Percentiles rank a stretch among this genome's conserved stretches.
Evolutionary conservation across 139 green algal species (phyloP).

Genomic region (Chlorella sp.): DNA sequence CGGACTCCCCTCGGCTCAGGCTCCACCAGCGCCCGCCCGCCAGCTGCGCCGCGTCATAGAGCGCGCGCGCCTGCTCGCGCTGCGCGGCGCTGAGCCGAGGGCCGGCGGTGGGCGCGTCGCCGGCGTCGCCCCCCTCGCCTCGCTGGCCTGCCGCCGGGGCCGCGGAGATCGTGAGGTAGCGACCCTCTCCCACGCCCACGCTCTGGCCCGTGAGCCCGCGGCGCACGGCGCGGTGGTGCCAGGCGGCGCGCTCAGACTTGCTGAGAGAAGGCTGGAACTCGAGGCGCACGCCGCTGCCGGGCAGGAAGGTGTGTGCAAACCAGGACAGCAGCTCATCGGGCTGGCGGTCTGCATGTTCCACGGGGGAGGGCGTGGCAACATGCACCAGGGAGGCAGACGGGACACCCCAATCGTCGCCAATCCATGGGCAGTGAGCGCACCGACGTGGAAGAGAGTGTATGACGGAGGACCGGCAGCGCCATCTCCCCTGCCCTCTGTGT

Average conservation of each 20-base stretch:
- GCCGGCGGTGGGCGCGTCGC: not conserved
- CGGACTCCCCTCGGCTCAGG: constrained; percentile 38
- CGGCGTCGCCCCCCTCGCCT: not conserved
- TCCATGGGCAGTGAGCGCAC: too few relatives aligned
- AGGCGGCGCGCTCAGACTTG: constrained; percentile 43
- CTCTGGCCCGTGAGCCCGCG: constrained; percentile 16
- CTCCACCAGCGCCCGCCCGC: constrained; percentile 36
- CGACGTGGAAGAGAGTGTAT: too few relatives aligned
- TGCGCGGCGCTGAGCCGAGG: not conserved
- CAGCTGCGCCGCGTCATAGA: constrained; percentile 23
- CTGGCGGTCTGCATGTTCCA: constrained; percentile 3
- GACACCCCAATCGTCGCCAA: too few relatives aligned
- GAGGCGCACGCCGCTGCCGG: constrained; percentile 1
- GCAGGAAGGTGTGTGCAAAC: not conserved
- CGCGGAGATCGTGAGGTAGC: constrained; percentile 21
- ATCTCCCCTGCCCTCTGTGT: not conserved
- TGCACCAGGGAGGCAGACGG: too few relatives aligned
- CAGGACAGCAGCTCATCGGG: constrained; percentile 10
- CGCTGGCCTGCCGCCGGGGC: not conserved
- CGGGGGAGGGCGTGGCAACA: not conserved
- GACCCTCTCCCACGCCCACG: constrained; percentile 29
- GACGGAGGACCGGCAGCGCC: too few relatives aligned
- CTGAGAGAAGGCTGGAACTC: constrained; percentile 37
- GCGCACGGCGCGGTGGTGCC: constrained; percentile 33
- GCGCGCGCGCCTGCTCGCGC: constrained; percentile 6